Evolutionary conservation across 1,284 basidiomycete genomes (phyloP).

Genomic region (Pascua sp.): DNA sequence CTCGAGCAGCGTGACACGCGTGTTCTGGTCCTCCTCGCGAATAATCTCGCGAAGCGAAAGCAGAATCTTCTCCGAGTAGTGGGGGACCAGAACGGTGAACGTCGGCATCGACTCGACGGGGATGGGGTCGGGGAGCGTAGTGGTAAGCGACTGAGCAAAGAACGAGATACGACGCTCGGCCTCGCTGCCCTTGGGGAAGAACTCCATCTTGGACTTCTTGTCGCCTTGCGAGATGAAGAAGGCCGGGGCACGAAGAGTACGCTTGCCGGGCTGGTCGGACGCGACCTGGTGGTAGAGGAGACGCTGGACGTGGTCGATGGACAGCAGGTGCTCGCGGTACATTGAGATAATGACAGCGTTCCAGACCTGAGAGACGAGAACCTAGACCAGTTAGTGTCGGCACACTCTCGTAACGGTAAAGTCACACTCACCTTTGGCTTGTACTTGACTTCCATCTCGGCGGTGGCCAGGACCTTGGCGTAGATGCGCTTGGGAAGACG

Average conservation of each 20-base stretch:
- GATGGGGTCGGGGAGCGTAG: conserved; percentile 78
- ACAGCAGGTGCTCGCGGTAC: conserved; percentile 94
- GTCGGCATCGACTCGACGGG: conserved; percentile 96
- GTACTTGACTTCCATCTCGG: conserved; percentile 93
- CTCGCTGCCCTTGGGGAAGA: conserved; percentile 88
- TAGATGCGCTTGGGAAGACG: conserved; percentile 91
- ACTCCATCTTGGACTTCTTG: conserved; percentile 71
- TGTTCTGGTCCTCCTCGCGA: conserved; percentile 91
- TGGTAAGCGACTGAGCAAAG: conserved; percentile 91
- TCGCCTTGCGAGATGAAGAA: conserved; percentile 92
- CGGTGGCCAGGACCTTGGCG: conserved; percentile 82
- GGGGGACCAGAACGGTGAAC: conserved; percentile 90
- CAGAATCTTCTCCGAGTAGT: conserved; percentile 94
- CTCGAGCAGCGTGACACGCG: conserved; percentile 88
- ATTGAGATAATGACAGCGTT: conserved; percentile 99
- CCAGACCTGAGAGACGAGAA: conserved; percentile 95
- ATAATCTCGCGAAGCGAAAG: conserved; percentile 93
- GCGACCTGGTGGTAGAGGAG: conserved; percentile 92
- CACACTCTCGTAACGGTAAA: too few relatives aligned
- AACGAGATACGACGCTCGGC: conserved; percentile 93
- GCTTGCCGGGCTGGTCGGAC: conserved; percentile 71
- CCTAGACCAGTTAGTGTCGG: conserved; percentile 33
- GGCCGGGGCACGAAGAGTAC: conserved; percentile 82
- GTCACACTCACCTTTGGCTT: conserved; percentile 67
- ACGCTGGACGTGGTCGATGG: conserved; percentile 92